These are phyloP conservation scores for Drosera capensis DNA, from an alignment of 148 eudicot genomes.

Conservation along the genomic window DNA sequence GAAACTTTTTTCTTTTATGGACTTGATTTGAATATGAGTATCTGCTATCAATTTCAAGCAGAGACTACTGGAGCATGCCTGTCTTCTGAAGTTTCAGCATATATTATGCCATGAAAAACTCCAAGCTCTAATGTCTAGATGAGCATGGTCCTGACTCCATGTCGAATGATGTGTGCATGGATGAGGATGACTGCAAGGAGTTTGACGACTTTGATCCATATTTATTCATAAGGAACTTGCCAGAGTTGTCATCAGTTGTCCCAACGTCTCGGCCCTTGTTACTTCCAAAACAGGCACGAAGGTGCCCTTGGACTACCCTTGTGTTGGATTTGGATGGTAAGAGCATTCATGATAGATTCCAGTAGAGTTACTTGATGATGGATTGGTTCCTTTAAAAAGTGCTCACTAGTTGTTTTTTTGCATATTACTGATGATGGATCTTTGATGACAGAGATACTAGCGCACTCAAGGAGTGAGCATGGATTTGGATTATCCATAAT, in stretches of 20 bases:
- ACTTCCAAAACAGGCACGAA: slow-evolving; percentile 87
- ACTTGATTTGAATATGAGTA: slow-evolving; percentile 3
- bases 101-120: slow-evolving; percentile 70
- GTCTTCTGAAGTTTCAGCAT: slow-evolving; percentile 69
- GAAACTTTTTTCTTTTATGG: slow-evolving; percentile 5
- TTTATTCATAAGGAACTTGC: slow-evolving; percentile 80
- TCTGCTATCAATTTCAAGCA: too few species aligned
- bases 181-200: slow-evolving; percentile 72
- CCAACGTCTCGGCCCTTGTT: slow-evolving; percentile 70
- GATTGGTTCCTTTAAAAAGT: too few species aligned
- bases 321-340: slow-evolving; percentile 97
- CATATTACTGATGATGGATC: slow-evolving; percentile 4
- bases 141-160: slow-evolving; percentile 57
- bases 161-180: slow-evolving; percentile 42
- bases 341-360: slow-evolving; percentile 4
- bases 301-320: slow-evolving; percentile 85
- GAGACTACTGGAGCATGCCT: slow-evolving; percentile 35
- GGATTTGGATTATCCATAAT: too few species aligned
- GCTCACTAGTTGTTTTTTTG: too few species aligned
- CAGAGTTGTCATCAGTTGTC: slow-evolving; percentile 70
- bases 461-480: slow-evolving; percentile 87
- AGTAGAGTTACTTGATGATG: too few species aligned
- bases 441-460: slow-evolving; percentile 83
- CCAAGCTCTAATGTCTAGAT: slow-evolving; percentile 74
- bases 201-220: slow-evolving; percentile 90